Evolutionary conservation across 2,329 filamentous ascomycete species (phyloP), one percentile per base, ranked within the genome.

Genomic region (Alternaria brassicicola): DNA sequence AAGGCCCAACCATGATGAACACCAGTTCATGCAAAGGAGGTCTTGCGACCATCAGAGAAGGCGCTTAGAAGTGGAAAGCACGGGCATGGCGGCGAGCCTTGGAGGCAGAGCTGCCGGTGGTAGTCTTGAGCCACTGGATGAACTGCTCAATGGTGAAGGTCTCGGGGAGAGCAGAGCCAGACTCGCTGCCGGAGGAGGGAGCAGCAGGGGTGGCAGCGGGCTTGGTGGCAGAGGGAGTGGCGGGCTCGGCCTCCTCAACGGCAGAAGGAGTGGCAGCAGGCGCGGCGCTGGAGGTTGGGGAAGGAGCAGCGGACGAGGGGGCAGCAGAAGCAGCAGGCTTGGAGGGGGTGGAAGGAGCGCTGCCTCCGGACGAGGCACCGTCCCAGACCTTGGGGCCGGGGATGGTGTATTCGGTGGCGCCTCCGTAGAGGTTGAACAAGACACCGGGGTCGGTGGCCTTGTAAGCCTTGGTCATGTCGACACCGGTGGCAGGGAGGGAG

Each of bases 381-480:
- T 63, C 55, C 72, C 71, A 78, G 48, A 78, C 75, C 15, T 61
- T 53, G 36, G 78, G 78, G 28, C 79, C 79, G 46, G 78, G 78
- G 47, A 79, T 76, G 9, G 66, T 64, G 72, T 80, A 80, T 35
- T 63, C 71, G 53, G 67, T 67, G 12, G 54, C 38, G 36, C 63
- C 63, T 17, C 36, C 43, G 71, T 81, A 81, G 59, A 80, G 69
- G 72, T 80, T 70, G 69, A 77, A 78, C 4, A 77, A 59, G 55
- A 80, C 74, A 59, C 78, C 78, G 4, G 74, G 70, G 65, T 80
- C 78, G 23, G 64, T 63, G 60, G 75, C 68, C n/a, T 64, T 67
- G 72, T 80, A 80, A n/a, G 72, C 74, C 56, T 76, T 75, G 61
- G 80, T 78, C 71, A 84, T 80, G 74, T 82, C 78, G 55, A 80